Evolutionary conservation across 2,329 filamentous ascomycete genomes (phyloP).

Genomic region (Diaporthe capsici): DNA sequence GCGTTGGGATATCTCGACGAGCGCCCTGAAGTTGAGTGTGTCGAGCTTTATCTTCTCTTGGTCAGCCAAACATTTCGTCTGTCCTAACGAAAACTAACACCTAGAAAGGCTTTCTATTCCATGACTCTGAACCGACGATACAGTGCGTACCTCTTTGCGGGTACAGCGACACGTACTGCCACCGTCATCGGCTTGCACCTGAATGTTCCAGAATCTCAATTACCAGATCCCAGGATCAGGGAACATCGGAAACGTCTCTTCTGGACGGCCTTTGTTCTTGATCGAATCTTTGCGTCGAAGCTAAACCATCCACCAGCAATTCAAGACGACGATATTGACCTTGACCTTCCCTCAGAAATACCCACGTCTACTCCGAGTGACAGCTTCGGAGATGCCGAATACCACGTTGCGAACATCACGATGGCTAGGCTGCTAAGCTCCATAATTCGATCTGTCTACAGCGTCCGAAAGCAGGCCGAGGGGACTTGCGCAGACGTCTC

Average conservation of each 20-base stretch:
- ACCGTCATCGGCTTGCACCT: neutral
- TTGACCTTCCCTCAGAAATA: neutral
- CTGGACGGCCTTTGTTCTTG: neutral
- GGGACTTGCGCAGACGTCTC: neutral
- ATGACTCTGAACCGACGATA: conserved; percentile 1
- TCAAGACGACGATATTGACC: neutral
- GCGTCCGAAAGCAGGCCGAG: neutral
- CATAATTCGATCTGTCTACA: neutral
- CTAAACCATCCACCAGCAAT: neutral
- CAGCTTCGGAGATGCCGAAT: neutral
- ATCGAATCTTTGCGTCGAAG: neutral
- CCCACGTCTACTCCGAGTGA: neutral
- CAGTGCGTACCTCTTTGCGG: neutral
- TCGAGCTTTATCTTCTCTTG: neutral
- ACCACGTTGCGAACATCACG: neutral
- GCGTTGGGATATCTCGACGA: neutral
- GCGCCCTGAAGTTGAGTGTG: neutral
- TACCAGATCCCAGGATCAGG: neutral
- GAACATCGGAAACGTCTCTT: neutral
- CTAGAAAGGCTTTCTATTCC: neutral
- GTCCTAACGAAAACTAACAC: neutral
- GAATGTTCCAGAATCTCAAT: neutral
- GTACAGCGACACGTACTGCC: neutral
- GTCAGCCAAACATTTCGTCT: neutral
- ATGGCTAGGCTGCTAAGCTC: neutral